These are phyloP conservation scores for Rhizophora mangle DNA, from an alignment of 345 rosid species.

Conservation along the genomic window DNA sequence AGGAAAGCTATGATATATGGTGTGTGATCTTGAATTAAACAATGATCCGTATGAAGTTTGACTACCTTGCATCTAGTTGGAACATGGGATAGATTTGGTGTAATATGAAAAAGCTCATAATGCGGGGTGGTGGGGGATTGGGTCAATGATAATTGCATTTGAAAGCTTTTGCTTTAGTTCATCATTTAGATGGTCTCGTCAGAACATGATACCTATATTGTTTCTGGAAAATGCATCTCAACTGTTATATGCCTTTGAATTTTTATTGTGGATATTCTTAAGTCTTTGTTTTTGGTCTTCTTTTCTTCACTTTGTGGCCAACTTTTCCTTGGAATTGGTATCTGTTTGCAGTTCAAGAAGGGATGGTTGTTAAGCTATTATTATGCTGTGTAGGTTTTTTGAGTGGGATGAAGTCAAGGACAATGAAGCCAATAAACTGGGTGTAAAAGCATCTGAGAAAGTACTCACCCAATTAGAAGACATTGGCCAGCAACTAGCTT, in stretches of 20 bases:
- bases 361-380: background rate
- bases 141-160: too few relatives aligned
- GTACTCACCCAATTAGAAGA: constrained; percentile 44
- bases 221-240: background rate
- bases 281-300: background rate
- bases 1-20: too few relatives aligned
- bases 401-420: constrained; percentile 57
- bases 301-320: too few relatives aligned
- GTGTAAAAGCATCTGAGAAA: constrained; percentile 23
- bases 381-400: constrained; percentile 44
- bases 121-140: too few relatives aligned
- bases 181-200: background rate
- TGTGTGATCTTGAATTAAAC: too few relatives aligned
- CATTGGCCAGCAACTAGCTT: constrained; percentile 70
- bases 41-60: too few relatives aligned
- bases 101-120: too few relatives aligned
- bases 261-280: background rate
- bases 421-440: constrained; percentile 38
- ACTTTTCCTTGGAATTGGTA: background rate
- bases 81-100: too few relatives aligned
- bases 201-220: background rate
- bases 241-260: background rate
- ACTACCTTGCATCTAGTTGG: too few relatives aligned
- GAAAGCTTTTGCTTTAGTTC: background rate
- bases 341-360: background rate